Evolutionary conservation across 2,329 filamentous ascomycete species (phyloP).

Genomic region (Claviceps africana): DNA sequence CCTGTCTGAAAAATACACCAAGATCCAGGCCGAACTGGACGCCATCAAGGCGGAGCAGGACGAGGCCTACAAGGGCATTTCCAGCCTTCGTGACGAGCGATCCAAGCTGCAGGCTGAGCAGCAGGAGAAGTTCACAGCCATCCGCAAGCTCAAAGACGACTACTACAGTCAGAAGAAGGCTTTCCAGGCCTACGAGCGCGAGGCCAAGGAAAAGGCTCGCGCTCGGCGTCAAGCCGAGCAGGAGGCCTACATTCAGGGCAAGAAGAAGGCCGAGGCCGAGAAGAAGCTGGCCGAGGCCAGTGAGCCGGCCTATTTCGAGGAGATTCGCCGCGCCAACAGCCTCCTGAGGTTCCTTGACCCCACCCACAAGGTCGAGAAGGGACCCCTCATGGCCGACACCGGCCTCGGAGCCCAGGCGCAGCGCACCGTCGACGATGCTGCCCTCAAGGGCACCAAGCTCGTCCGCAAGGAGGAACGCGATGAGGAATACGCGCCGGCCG

Average conservation of each 20-base stretch:
- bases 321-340: constrained; percentile 79
- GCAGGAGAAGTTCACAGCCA: constrained; percentile 68
- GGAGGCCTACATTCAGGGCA: constrained; percentile 55
- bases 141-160: constrained; percentile 79
- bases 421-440: constrained; percentile 73
- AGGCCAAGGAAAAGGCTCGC: constrained; percentile 59
- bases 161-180: constrained; percentile 75
- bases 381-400: constrained; percentile 47
- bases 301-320: constrained; percentile 78
- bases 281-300: constrained; percentile 68
- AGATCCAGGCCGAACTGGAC: constrained; percentile 79
- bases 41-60: constrained; percentile 85
- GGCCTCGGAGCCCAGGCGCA: constrained; percentile 66
- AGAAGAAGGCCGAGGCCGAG: constrained; percentile 62
- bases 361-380: constrained; percentile 51
- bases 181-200: constrained; percentile 69
- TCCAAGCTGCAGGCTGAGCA: constrained; percentile 73
- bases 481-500: constrained; percentile 70
- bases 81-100: constrained; percentile 70
- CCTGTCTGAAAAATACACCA: constrained; percentile 71
- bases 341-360: constrained; percentile 89
- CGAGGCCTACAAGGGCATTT: constrained; percentile 76
- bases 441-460: constrained; percentile 72
- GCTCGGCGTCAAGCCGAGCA: constrained; percentile 75
- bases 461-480: constrained; percentile 77